Conservation (phyloP, 345 rosid genomes). For the Boechera stricta region DNA sequence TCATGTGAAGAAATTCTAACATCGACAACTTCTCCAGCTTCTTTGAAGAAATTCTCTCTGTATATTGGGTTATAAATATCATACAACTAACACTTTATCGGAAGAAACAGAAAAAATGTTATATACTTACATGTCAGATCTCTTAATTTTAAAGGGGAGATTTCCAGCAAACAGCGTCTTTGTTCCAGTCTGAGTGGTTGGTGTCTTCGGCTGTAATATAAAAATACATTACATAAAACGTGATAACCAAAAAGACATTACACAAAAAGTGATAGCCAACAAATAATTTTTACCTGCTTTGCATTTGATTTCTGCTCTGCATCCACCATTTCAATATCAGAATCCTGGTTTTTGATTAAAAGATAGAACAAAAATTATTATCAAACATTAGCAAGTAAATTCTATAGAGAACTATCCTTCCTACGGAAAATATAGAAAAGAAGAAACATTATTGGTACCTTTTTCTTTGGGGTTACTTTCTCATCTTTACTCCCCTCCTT, state of each 20-base stretch:
- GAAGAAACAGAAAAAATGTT: not conserved
- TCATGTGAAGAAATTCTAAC: slow-evolving; percentile 58
- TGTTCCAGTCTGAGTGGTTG: slow-evolving; percentile 54
- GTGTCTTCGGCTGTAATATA: slow-evolving; percentile 61
- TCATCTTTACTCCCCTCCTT: slow-evolving; percentile 56
- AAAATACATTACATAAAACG: not conserved
- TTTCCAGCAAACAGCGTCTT: slow-evolving; percentile 76
- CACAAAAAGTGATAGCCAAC: not conserved
- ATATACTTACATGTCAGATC: slow-evolving; percentile 62
- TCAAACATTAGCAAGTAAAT: not conserved
- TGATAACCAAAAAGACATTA: not conserved
- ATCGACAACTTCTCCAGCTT: slow-evolving; percentile 70
- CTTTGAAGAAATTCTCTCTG: slow-evolving; percentile 78
- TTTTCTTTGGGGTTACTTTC: slow-evolving; percentile 58
- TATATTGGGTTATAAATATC: slow-evolving; percentile 41
- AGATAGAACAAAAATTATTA: not conserved
- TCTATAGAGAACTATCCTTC: not conserved
- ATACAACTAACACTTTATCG: not conserved
- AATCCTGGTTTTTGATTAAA: slow-evolving; percentile 40
- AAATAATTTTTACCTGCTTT: slow-evolving; percentile 31
- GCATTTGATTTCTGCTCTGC: slow-evolving; percentile 47
- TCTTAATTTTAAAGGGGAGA: slow-evolving; percentile 57
- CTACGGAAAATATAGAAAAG: not conserved
- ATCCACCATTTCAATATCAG: slow-evolving; percentile 63
- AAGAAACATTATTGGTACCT: slow-evolving; percentile 32